Conservation (phyloP, 1,139 yeast genomes). For the Lodderomyces pseudojiufengensis region DNA sequence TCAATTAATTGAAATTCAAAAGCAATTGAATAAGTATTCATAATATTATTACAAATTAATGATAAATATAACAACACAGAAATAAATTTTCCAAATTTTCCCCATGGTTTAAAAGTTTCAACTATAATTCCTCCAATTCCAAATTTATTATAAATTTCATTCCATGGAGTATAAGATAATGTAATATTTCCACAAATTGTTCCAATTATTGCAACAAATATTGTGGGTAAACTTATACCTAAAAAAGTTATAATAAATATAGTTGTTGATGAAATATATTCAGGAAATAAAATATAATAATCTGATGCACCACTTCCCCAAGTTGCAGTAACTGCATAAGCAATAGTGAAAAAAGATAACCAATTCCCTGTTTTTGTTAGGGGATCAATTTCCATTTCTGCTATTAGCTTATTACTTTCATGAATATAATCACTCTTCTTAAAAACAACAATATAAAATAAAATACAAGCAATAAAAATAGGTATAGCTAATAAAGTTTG, state of each 20-base stretch:
- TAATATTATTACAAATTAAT: conserved; percentile 71
- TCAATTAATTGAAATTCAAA: conserved; percentile 75
- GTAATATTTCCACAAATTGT: conserved; percentile 71
- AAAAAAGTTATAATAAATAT: conserved; percentile 62
- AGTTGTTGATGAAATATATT: conserved; percentile 54
- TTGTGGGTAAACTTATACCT: conserved; percentile 69
- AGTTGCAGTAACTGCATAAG: conserved; percentile 79
- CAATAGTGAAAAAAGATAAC: conserved; percentile 68
- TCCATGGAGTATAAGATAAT: conserved; percentile 57
- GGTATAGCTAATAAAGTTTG: conserved; percentile 71
- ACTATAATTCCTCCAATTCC: conserved; percentile 81
- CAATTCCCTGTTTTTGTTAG: conserved; percentile 55
- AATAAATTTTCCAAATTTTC: conserved; percentile 74
- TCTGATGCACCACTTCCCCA: conserved; percentile 91
- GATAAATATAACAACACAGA: conserved; percentile 69
- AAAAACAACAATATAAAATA: conserved; percentile 67
- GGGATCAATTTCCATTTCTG: conserved; percentile 18
- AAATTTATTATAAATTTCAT: conserved; percentile 47
- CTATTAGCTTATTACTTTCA: conserved; percentile 34
- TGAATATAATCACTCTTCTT: conserved; percentile 45
- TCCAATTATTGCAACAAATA: conserved; percentile 77
- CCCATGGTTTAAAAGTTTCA: conserved; percentile 71
- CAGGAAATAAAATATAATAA: conserved; percentile 81
- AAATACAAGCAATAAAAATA: conserved; percentile 61
- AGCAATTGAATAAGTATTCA: conserved; percentile 79